Conservation (phyloP, 2,329 filamentous ascomycete species). For the Biscogniauxia marginata region DNA sequence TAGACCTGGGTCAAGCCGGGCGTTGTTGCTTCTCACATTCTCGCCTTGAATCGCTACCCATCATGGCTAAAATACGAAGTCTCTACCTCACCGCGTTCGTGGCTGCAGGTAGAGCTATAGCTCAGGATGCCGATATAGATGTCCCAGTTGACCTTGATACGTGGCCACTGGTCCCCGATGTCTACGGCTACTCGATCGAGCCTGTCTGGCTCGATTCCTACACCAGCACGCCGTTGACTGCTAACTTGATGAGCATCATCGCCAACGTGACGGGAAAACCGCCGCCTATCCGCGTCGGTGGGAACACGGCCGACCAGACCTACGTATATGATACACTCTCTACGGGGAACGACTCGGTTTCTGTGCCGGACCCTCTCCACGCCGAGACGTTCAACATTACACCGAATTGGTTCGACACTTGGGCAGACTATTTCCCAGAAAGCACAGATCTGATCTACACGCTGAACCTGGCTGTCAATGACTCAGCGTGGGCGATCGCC, state of each 20-base stretch:
- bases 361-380: constrained; percentile 22
- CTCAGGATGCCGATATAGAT: constrained; percentile 21
- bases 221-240: constrained; percentile 27
- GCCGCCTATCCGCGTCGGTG: constrained; percentile 34
- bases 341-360: constrained; percentile 28
- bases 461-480: constrained; percentile 34
- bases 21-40: background rate
- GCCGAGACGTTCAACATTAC: constrained; percentile 33
- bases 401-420: constrained; percentile 32
- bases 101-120: constrained; percentile 6
- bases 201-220: constrained; percentile 34
- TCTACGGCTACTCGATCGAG: constrained; percentile 36
- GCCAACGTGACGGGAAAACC: constrained; percentile 30
- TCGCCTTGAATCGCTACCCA: background rate
- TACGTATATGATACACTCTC: constrained; percentile 28
- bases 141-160: constrained; percentile 27
- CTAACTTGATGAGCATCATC: constrained; percentile 28
- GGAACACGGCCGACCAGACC: constrained; percentile 36
- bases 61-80: constrained; percentile 7
- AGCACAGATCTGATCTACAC: constrained; percentile 34
- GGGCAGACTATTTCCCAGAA: constrained; percentile 32
- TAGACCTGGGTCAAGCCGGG: background rate
- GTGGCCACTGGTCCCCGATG: constrained; percentile 28
- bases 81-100: constrained; percentile 11
- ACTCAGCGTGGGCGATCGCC: constrained; percentile 29